A percentile compares a stretch with the other conserved stretches of the same genome.
Evolutionary conservation across 78 protist species (phyloP).

Genomic region (Monocercomonoides exilis): DNA sequence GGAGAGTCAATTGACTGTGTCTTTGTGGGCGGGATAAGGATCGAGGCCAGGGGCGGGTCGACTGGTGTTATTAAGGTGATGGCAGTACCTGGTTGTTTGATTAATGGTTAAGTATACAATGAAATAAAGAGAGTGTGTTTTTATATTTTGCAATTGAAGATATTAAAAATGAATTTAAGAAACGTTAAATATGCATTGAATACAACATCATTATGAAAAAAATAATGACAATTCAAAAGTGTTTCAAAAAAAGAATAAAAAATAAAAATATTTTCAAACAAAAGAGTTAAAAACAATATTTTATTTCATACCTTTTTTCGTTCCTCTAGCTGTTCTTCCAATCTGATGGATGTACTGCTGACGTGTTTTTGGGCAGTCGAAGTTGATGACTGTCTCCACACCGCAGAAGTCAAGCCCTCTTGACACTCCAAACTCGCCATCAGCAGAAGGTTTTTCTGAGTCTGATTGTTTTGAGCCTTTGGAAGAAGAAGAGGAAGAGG

Average conservation of each 20-base stretch:
- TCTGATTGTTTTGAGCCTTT: not conserved
- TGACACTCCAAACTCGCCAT: slow-evolving; percentile 42
- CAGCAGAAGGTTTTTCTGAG: not conserved
- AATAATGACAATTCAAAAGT: too few relatives aligned
- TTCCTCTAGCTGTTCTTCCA: slow-evolving; percentile 45
- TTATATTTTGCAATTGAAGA: too few relatives aligned
- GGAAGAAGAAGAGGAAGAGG: not conserved
- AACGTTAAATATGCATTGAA: too few relatives aligned
- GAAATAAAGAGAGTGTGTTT: too few relatives aligned
- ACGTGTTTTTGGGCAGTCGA: slow-evolving; percentile 48
- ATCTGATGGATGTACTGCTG: slow-evolving; percentile 22
- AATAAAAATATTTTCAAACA: too few relatives aligned
- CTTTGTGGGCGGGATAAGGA: not conserved
- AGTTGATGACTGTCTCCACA: slow-evolving; percentile 65
- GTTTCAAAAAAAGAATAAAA: too few relatives aligned
- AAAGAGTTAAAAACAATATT: too few relatives aligned
- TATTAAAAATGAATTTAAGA: too few relatives aligned
- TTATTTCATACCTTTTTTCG: slow-evolving; percentile 13
- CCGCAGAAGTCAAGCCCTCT: slow-evolving; percentile 67
- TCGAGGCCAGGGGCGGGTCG: not conserved
- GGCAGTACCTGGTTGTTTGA: too few relatives aligned
- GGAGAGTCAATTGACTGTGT: too few relatives aligned
- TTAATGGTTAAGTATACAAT: too few relatives aligned
- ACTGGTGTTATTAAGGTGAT: not conserved
- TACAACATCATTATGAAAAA: too few relatives aligned